Conservation (phyloP, 805 yeast genomes). For the Starmerella geochares region DNA sequence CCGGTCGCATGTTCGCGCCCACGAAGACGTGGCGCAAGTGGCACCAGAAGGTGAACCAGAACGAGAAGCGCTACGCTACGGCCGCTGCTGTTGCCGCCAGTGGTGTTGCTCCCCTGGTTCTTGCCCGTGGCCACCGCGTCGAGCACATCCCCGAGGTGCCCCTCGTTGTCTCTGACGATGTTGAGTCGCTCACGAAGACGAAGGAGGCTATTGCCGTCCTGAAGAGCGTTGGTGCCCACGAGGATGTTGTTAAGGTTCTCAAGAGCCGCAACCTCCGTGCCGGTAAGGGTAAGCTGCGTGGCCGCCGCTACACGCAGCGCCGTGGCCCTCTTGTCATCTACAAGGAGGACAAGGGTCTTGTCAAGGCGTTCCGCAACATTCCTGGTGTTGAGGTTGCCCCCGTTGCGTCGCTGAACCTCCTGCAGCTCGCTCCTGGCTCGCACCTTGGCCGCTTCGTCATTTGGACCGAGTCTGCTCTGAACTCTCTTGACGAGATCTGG, state of each 20-base stretch:
- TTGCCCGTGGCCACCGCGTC: conserved; percentile 99
- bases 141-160: conserved; percentile 98
- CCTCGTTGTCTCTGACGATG: conserved; percentile 85
- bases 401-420: conserved; percentile 84
- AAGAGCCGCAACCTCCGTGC: conserved; percentile 98
- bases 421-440: conserved; percentile 99
- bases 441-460: conserved; percentile 98
- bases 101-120: conserved; percentile 93
- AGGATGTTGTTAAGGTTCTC: conserved; percentile 95
- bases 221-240: conserved; percentile 98
- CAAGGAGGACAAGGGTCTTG: conserved; percentile 94
- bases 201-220: conserved; percentile 97
- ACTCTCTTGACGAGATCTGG: conserved; percentile 93
- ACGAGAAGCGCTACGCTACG: conserved; percentile 99
- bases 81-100: conserved; percentile 99
- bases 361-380: conserved; percentile 97
- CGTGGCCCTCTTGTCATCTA: conserved; percentile 99
- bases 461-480: conserved; percentile 99
- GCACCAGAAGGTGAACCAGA: conserved; percentile 99
- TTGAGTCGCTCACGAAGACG: conserved; percentile 90
- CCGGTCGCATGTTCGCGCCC: conserved; percentile 99
- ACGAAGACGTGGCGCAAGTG: conserved; percentile 99
- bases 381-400: conserved; percentile 98
- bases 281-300: conserved; percentile 99
- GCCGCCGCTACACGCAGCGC: conserved; percentile 99